Conservation (phyloP, 305 asterid species). For the Solanum hybrid region DNA sequence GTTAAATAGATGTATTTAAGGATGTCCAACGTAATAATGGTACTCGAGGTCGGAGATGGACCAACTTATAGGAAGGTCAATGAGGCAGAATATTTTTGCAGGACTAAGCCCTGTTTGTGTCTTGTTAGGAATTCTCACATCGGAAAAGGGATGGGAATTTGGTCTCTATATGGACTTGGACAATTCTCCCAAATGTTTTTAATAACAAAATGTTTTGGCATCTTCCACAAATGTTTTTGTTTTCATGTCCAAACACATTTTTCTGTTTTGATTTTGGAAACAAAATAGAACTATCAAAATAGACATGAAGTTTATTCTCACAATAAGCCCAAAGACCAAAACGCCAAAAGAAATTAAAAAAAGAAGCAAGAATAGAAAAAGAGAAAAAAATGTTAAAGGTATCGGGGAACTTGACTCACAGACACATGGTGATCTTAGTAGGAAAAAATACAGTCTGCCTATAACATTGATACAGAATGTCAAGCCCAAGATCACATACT, state of each 20-base stretch:
- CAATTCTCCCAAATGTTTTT: neutral
- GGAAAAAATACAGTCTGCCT: neutral
- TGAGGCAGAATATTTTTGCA: neutral
- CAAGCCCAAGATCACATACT: neutral
- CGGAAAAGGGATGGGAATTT: neutral
- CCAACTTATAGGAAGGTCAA: neutral
- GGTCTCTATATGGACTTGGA: neutral
- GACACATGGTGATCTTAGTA: neutral
- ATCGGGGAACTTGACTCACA: neutral
- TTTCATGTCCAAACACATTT: neutral
- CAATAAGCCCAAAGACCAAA: neutral
- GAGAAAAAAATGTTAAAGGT: neutral
- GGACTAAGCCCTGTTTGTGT: neutral
- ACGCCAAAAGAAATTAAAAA: neutral
- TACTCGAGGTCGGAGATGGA: neutral
- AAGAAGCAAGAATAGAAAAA: neutral
- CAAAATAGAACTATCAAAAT: neutral
- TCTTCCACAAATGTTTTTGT: neutral
- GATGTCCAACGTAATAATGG: neutral
- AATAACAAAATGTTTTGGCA: neutral
- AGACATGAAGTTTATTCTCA: neutral
- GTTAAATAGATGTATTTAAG: neutral
- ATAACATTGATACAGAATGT: neutral
- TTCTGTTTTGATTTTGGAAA: neutral
- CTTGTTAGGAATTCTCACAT: neutral